A percentile compares a stretch with the other conserved stretches of the same genome.
Conservation (phyloP, 495 filamentous ascomycete genomes). For the Podospora sp. region DNA sequence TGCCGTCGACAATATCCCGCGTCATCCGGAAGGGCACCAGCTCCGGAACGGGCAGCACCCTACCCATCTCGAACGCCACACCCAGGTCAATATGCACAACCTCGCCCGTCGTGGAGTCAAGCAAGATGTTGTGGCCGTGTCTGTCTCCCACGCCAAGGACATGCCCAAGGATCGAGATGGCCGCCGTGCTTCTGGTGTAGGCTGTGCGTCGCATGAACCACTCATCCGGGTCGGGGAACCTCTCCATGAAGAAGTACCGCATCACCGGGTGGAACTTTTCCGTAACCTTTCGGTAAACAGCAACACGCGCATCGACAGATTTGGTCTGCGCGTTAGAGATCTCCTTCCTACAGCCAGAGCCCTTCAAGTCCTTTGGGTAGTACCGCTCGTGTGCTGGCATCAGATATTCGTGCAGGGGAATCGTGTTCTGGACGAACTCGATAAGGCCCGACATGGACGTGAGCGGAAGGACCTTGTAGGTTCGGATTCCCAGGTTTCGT, state of each 20-base stretch:
- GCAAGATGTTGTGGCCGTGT: constrained; percentile 93
- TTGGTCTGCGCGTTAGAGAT: constrained; percentile 72
- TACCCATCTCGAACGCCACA: constrained; percentile 94
- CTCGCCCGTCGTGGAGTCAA: constrained; percentile 88
- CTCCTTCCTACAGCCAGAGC: constrained; percentile 69
- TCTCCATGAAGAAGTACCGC: constrained; percentile 95
- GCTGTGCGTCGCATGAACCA: constrained; percentile 88
- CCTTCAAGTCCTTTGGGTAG: constrained; percentile 81
- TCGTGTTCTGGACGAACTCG: constrained; percentile 92
- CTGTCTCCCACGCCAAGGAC: constrained; percentile 94
- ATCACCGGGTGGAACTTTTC: constrained; percentile 90
- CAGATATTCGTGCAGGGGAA: constrained; percentile 85
- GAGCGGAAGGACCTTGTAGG: constrained; percentile 93
- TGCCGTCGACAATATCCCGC: constrained; percentile 94
- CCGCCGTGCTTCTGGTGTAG: constrained; percentile 89
- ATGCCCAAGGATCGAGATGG: constrained; percentile 92
- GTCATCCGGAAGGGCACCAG: constrained; percentile 94
- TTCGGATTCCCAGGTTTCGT: constrained; percentile 83
- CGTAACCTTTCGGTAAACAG: constrained; percentile 70
- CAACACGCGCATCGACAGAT: constrained; percentile 68
- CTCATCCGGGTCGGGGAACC: constrained; percentile 89
- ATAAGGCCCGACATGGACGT: constrained; percentile 86
- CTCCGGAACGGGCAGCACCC: constrained; percentile 89
- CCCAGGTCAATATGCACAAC: constrained; percentile 96
- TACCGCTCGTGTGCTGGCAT: constrained; percentile 88